Conservation (phyloP, 768 basidiomycete genomes). For the Rhodotorula taiwanensis region DNA sequence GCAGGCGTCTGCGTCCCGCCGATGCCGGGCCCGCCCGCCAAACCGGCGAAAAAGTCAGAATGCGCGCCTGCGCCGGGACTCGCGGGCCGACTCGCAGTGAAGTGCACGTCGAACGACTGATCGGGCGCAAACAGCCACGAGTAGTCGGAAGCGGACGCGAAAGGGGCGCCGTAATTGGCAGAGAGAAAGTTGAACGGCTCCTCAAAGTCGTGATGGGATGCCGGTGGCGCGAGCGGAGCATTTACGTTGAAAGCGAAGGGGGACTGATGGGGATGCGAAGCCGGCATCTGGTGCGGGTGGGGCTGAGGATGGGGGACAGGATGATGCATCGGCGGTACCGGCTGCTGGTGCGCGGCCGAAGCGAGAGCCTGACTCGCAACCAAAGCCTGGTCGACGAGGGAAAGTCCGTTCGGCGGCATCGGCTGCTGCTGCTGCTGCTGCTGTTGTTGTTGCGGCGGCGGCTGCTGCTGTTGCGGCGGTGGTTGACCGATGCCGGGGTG, state of each 20-base stretch:
- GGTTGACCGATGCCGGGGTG: neutral
- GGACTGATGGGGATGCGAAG: neutral
- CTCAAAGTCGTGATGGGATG: conserved; percentile 23
- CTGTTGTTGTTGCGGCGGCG: neutral
- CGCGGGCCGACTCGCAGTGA: conserved; percentile 28
- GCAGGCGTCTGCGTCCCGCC: neutral
- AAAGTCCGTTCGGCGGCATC: conserved; percentile 3
- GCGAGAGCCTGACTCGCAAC: neutral
- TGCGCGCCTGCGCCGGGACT: conserved; percentile 17
- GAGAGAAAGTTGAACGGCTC: conserved; percentile 34
- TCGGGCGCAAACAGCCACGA: conserved; percentile 33
- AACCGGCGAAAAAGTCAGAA: conserved; percentile 22
- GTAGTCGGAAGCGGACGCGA: conserved; percentile 21
- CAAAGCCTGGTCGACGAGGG: conserved; percentile 23
- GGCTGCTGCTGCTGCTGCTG: neutral
- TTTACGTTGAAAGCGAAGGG: conserved; percentile 16
- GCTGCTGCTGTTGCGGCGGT: neutral
- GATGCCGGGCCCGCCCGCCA: neutral
- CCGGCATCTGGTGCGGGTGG: neutral
- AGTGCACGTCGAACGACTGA: conserved; percentile 25
- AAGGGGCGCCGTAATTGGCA: conserved; percentile 29
- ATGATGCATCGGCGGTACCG: neutral
- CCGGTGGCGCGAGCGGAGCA: conserved; percentile 1
- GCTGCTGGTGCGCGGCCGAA: neutral
- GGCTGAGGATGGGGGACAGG: conserved; percentile 5